Conservation (phyloP, 1,284 basidiomycete species). For the Ganoderma lucidum region DNA sequence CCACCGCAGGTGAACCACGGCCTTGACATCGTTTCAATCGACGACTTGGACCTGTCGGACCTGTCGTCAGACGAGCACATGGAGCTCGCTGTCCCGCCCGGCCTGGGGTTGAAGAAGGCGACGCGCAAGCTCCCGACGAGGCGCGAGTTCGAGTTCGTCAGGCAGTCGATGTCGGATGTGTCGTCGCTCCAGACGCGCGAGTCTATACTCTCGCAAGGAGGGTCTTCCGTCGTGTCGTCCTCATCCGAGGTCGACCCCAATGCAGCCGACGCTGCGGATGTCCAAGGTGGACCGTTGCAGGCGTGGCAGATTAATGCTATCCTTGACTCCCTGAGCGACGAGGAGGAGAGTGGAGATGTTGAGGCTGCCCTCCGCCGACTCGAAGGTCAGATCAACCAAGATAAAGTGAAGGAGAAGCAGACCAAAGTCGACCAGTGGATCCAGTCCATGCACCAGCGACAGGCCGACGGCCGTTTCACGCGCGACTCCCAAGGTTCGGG, state of each 20-base stretch:
- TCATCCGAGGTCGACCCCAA: constrained; percentile 45
- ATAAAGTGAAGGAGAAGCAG: constrained; percentile 72
- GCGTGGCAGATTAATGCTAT: constrained; percentile 85
- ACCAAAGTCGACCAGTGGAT: constrained; percentile 86
- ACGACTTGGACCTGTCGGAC: constrained; percentile 79
- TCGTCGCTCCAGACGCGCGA: constrained; percentile 74
- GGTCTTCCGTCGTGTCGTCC: constrained; percentile 54
- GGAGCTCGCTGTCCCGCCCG: constrained; percentile 47
- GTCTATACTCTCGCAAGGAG: constrained; percentile 53
- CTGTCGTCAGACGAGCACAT: constrained; percentile 60
- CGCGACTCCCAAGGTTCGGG: constrained; percentile 44
- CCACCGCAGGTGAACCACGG: constrained; percentile 17
- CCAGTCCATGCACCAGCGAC: constrained; percentile 69
- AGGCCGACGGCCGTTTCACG: constrained; percentile 55
- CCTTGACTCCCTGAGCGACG: constrained; percentile 77
- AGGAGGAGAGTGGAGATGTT: constrained; percentile 79
- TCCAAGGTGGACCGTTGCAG: constrained; percentile 62
- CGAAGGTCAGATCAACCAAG: constrained; percentile 84
- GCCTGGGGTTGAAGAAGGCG: constrained; percentile 57
- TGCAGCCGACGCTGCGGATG: constrained; percentile 31
- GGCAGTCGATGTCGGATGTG: constrained; percentile 69
- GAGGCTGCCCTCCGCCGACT: constrained; percentile 81
- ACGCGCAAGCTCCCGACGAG: constrained; percentile 70
- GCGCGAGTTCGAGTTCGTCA: constrained; percentile 80
- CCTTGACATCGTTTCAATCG: constrained; percentile 77